Base-by-base conservation (phyloP, 2,329 filamentous ascomycete genomes). In the Penicillium italicum region DNA sequence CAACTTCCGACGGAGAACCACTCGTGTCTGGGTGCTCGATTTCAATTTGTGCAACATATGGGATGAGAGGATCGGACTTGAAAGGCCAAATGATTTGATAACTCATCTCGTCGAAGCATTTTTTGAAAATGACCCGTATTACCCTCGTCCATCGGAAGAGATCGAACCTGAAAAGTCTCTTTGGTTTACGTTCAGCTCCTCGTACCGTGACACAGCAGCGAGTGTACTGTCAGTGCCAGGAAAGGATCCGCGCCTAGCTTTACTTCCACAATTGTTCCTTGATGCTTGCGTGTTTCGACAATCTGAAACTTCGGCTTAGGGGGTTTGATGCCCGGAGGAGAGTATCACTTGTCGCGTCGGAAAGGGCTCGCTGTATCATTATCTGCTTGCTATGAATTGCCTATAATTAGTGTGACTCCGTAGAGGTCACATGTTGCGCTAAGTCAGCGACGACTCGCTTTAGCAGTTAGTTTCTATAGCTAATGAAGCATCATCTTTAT, bases 111-210 rank as follows among this genome's bases (percentile, higher is more conserved):
- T 54, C 3, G 24, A 1, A 4, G 26, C 53, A 10, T 59, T 59
- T 10, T 57, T 38, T 12, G 50, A 59, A 26, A 57, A 59, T 22
- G 57, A 57, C 11, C 57, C 50, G 0, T 59, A 59, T 8, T 59
- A 50, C 40, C 57, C 57, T 42, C 47, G 50, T 8, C 50, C 38
- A 41, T 16, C 45, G 0, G n/a, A 31, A 16, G 30, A 53, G 0
- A 2, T n/a, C 1, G 33, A 47, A 33, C n/a, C 36, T 6, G 57
- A 59, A 2, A 16, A 37, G n/a, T 3, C 48, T 3, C 47, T 60
- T 2, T 60, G 53, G 56, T 11, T 5, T 8, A 20, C 24, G 0
- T 56, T 59, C 22, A 50, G 46, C 33, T 3, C n/a, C 0, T 18
- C 20, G 8, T 55, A 57, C 24, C 12, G 47, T n/a, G 18, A 20